Evolutionary conservation across 495 filamentous ascomycete species (phyloP).

Genomic region (Tuber aestivum): DNA sequence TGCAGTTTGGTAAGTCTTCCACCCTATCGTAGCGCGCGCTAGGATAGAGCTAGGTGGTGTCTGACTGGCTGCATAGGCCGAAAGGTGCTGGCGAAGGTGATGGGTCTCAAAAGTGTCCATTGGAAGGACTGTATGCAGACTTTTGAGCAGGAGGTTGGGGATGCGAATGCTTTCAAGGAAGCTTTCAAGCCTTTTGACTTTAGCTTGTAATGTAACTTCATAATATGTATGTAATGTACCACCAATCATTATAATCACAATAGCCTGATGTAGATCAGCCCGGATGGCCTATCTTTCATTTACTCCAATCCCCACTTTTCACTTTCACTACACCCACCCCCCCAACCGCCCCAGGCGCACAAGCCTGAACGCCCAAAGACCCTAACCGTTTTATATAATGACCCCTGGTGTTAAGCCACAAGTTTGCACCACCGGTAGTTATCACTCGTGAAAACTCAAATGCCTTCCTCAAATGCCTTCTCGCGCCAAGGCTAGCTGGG

Average conservation of each 20-base stretch:
- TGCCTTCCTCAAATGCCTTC: neutral
- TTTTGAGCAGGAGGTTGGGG: conserved; percentile 66
- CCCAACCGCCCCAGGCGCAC: neutral
- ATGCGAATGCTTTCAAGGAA: conserved; percentile 73
- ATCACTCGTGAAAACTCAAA: too few relatives aligned
- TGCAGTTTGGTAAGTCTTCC: conserved; percentile 50
- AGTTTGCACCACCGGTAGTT: neutral
- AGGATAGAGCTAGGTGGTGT: conserved; percentile 24
- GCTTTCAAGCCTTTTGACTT: conserved; percentile 89
- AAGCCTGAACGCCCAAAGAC: neutral
- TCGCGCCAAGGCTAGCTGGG: neutral
- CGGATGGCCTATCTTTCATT: neutral
- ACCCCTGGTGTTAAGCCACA: neutral
- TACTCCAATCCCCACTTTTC: neutral
- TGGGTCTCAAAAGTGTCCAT: conserved; percentile 62
- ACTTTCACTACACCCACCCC: neutral
- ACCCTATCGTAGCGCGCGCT: neutral
- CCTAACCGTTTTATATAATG: neutral
- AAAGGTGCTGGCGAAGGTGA: conserved; percentile 77
- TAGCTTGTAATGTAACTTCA: conserved; percentile 34
- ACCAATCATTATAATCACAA: neutral
- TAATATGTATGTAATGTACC: neutral
- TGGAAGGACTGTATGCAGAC: conserved; percentile 81
- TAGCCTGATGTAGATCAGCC: neutral
- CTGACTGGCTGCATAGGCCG: conserved; percentile 48